Evolutionary conservation across 306 rosid species (phyloP).

Genomic region (Castanospermum australe): DNA sequence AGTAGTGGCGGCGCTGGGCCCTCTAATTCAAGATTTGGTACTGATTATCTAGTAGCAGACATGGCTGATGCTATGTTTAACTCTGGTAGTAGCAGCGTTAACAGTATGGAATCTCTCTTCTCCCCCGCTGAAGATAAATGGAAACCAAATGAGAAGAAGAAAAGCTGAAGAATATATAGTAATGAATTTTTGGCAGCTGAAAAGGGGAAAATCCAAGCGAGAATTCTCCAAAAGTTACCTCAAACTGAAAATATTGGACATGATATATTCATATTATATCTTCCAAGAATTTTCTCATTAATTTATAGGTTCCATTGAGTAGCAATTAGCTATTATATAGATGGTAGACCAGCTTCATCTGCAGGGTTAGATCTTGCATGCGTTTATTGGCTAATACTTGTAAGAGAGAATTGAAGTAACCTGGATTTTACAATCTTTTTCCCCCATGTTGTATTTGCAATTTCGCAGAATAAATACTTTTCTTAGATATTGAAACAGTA

Average conservation of each 20-base stretch:
- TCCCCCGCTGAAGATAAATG: conserved; percentile 30
- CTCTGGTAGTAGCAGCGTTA: conserved; percentile 51
- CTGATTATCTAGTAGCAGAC: conserved; percentile 47
- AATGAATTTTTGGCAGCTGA: background rate
- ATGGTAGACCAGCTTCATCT: background rate
- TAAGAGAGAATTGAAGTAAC: background rate
- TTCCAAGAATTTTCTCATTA: background rate
- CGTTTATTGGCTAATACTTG: background rate
- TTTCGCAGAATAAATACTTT: conserved; percentile 2
- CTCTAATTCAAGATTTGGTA: conserved; percentile 20
- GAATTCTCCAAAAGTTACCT: no score
- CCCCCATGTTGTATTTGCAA: background rate
- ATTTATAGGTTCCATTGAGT: background rate
- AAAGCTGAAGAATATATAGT: conserved; percentile 10
- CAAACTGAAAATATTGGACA: no score
- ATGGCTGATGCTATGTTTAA: conserved; percentile 74
- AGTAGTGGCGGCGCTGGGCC: conserved; percentile 22
- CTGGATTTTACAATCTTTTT: background rate
- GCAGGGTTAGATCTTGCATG: background rate
- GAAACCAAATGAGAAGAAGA: conserved; percentile 45
- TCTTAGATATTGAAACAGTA: background rate
- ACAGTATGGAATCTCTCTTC: conserved; percentile 66
- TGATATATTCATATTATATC: no score
- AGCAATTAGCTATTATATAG: background rate
- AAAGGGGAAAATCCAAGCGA: no score